These are phyloP conservation scores for Exophiala sp. DNA, from an alignment of 2,329 filamentous ascomycete species.

Conservation along the genomic window DNA sequence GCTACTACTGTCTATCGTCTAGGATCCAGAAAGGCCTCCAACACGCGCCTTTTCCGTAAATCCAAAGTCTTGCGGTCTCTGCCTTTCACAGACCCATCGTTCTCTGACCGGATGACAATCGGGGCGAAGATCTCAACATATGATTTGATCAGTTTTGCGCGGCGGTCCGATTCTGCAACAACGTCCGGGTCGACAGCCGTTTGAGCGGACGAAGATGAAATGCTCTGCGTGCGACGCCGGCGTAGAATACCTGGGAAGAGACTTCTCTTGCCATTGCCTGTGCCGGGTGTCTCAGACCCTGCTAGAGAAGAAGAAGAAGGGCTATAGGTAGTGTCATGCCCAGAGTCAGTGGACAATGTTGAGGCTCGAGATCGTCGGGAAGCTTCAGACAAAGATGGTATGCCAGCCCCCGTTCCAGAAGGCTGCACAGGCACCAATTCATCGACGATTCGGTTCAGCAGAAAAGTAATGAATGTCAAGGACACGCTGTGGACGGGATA, in stretches of 20 bases:
- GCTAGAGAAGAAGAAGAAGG: slow-evolving; percentile 13
- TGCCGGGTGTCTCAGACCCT: slow-evolving; percentile 6
- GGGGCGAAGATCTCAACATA: slow-evolving; percentile 26
- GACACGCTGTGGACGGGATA: slow-evolving; percentile 77
- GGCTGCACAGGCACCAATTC: slow-evolving; percentile 41
- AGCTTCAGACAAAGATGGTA: slow-evolving; percentile 2
- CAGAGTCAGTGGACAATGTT: slow-evolving; percentile 23
- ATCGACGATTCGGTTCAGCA: slow-evolving; percentile 56
- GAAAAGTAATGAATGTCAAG: slow-evolving; percentile 79
- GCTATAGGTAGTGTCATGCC: too few relatives aligned
- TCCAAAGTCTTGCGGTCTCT: slow-evolving; percentile 26
- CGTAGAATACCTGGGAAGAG: slow-evolving; percentile 21
- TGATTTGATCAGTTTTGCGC: slow-evolving; percentile 14
- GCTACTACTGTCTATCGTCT: too few relatives aligned
- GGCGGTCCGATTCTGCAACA: slow-evolving; percentile 5
- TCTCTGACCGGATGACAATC: slow-evolving; percentile 22
- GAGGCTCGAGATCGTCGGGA: slow-evolving; percentile 24
- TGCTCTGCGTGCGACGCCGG: slow-evolving; percentile 13
- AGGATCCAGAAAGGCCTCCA: slow-evolving; percentile 24
- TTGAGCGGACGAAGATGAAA: slow-evolving; percentile 11
- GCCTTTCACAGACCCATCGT: slow-evolving; percentile 16
- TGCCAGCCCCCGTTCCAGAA: neutral
- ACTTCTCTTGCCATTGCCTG: slow-evolving; percentile 12
- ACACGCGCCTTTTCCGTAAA: slow-evolving; percentile 19
- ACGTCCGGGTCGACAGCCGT: neutral